Evolutionary conservation across 73 alveolate genomes (phyloP).

Genomic region (Urostyla sp.): DNA sequence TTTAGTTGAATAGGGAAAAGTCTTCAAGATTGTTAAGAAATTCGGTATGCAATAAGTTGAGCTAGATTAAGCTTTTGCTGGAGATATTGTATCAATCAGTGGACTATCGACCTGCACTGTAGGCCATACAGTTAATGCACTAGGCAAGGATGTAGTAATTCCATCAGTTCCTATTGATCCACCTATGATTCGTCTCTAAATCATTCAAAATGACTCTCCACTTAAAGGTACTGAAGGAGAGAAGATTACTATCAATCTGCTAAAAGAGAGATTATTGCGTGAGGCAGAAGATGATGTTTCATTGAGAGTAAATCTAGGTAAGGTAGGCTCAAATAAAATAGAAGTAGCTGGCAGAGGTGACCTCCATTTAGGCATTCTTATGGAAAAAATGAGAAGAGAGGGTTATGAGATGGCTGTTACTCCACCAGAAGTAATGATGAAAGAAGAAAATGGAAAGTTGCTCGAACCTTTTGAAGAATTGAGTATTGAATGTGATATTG

Average conservation of each 20-base stretch:
- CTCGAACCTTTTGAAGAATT: conserved; percentile 91
- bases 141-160: conserved; percentile 69
- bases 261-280: conserved; percentile 75
- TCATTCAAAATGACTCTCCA: conserved; percentile 83
- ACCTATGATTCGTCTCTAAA: conserved; percentile 78
- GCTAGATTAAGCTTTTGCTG: conserved; percentile 84
- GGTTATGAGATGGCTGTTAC: conserved; percentile 88
- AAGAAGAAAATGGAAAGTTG: conserved; percentile 57
- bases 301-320: conserved; percentile 54
- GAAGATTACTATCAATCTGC: conserved; percentile 65
- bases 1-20: conserved; percentile 67
- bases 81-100: conserved; percentile 89
- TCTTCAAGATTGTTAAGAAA: conserved; percentile 78
- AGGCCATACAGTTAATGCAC: conserved; percentile 72
- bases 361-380: conserved; percentile 83
- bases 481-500: conserved; percentile 71
- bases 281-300: conserved; percentile 90
- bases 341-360: conserved; percentile 90
- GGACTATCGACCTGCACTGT: conserved; percentile 81
- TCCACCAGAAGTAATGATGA: conserved; percentile 85
- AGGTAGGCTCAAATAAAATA: conserved; percentile 62
- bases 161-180: conserved; percentile 88
- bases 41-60: conserved; percentile 83
- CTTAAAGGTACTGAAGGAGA: conserved; percentile 85
- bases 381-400: conserved; percentile 93